Conservation (phyloP, 208 protist species). For the Polymyxa betae region DNA sequence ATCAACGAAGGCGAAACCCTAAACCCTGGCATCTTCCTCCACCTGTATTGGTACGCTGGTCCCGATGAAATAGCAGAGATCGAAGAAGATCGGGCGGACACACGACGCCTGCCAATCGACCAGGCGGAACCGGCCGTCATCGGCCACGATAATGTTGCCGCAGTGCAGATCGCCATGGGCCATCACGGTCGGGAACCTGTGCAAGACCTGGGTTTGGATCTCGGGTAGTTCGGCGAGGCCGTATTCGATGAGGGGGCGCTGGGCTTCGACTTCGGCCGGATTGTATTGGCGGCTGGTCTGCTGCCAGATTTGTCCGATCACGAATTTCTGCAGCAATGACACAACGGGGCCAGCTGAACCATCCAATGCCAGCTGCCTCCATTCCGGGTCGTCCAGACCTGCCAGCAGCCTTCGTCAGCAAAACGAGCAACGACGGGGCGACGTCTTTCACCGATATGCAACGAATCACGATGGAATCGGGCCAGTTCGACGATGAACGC, state of each 20-base stretch:
- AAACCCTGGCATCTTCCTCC: not conserved
- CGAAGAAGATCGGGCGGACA: not conserved
- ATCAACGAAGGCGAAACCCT: not conserved
- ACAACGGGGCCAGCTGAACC: too few relatives aligned
- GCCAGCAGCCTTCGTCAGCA: too few relatives aligned
- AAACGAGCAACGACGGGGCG: too few relatives aligned
- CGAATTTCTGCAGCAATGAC: too few relatives aligned
- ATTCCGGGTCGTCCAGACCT: too few relatives aligned
- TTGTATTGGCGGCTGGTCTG: too few relatives aligned
- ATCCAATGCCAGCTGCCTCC: too few relatives aligned
- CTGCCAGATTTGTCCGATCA: too few relatives aligned
- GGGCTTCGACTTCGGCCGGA: too few relatives aligned
- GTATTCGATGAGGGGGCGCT: not conserved
- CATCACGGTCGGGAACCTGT: not conserved
- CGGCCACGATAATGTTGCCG: slow-evolving; percentile 13
- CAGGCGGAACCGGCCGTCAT: not conserved
- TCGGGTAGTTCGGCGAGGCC: not conserved
- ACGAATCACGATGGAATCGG: not conserved
- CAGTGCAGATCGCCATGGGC: slow-evolving; percentile 29
- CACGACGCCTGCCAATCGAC: not conserved
- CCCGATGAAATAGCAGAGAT: slow-evolving; percentile 34
- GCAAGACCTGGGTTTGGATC: not conserved
- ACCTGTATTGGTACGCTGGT: slow-evolving; percentile 36
- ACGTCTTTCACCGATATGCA: not conserved
- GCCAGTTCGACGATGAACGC: not conserved